These are phyloP conservation scores for Penicillium pulvis DNA, from an alignment of 495 filamentous ascomycete species.

Conservation along the genomic window DNA sequence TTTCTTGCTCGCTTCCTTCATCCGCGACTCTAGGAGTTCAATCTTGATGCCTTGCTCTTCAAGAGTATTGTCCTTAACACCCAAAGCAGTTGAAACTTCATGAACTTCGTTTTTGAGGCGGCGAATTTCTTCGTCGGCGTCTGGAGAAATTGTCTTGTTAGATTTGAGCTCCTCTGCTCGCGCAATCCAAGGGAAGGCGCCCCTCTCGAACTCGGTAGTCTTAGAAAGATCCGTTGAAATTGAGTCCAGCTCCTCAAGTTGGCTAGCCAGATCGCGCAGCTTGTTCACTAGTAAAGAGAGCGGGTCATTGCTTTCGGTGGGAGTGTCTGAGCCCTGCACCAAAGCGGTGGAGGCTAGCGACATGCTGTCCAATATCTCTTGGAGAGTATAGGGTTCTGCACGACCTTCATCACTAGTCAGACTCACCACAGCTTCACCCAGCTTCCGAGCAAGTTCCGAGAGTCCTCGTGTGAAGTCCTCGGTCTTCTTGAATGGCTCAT, in stretches of 20 bases:
- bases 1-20: slow-evolving; percentile 56
- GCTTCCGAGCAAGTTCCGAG: slow-evolving; percentile 63
- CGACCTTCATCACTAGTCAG: slow-evolving; percentile 74
- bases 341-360: slow-evolving; percentile 52
- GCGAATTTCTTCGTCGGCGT: slow-evolving; percentile 77
- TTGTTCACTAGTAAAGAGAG: slow-evolving; percentile 69
- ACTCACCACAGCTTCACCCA: slow-evolving; percentile 65
- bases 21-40: slow-evolving; percentile 54
- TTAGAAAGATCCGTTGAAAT: slow-evolving; percentile 74
- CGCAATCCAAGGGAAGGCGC: slow-evolving; percentile 78
- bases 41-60: slow-evolving; percentile 79
- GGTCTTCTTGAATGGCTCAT: slow-evolving; percentile 56
- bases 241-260: slow-evolving; percentile 71
- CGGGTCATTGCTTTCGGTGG: slow-evolving; percentile 55
- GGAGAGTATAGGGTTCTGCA: slow-evolving; percentile 63
- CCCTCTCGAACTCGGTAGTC: slow-evolving; percentile 82
- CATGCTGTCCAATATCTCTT: slow-evolving; percentile 64
- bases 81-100: slow-evolving; percentile 59
- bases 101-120: slow-evolving; percentile 74
- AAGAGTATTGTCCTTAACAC: slow-evolving; percentile 89
- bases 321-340: slow-evolving; percentile 29
- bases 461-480: slow-evolving; percentile 66
- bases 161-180: slow-evolving; percentile 75
- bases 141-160: slow-evolving; percentile 73
- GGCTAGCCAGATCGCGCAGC: slow-evolving; percentile 63